Evolutionary conservation across 345 rosid genomes (phyloP).

Genomic region (Psidium guajava): DNA sequence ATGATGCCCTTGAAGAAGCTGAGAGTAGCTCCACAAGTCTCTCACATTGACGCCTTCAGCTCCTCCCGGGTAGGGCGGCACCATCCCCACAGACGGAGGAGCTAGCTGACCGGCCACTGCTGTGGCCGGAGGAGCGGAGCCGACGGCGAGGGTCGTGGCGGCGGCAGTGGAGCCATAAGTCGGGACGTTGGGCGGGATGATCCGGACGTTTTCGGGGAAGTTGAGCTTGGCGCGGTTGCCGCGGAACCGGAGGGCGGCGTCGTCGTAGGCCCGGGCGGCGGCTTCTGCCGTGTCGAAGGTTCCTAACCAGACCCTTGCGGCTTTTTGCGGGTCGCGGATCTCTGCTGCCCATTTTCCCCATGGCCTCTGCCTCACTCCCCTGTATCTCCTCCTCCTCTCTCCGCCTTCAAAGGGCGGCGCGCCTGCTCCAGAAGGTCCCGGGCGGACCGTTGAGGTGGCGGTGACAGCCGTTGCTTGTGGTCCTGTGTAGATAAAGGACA

Average conservation of each 20-base stretch:
- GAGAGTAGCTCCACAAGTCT: constrained; percentile 17
- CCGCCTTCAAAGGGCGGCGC: constrained; percentile 19
- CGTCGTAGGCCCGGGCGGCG: constrained; percentile 86
- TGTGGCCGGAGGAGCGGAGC: not conserved
- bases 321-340: constrained; percentile 79
- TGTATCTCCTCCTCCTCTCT: constrained; percentile 49
- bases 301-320: constrained; percentile 82
- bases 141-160: constrained; percentile 3
- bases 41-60: not conserved
- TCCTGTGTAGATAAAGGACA: not conserved
- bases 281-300: constrained; percentile 81
- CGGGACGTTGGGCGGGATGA: constrained; percentile 7
- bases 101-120: not conserved
- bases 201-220: constrained; percentile 58
- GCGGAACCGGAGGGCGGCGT: constrained; percentile 75
- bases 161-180: not conserved
- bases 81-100: not conserved
- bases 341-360: constrained; percentile 97
- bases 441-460: constrained; percentile 1
- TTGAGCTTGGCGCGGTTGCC: constrained; percentile 79
- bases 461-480: not conserved
- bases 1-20: constrained; percentile 15
- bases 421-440: not conserved
- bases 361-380: constrained; percentile 86
- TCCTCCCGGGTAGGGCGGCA: not conserved